Conservation (phyloP, 768 basidiomycete species). For the Trametes elegans region DNA sequence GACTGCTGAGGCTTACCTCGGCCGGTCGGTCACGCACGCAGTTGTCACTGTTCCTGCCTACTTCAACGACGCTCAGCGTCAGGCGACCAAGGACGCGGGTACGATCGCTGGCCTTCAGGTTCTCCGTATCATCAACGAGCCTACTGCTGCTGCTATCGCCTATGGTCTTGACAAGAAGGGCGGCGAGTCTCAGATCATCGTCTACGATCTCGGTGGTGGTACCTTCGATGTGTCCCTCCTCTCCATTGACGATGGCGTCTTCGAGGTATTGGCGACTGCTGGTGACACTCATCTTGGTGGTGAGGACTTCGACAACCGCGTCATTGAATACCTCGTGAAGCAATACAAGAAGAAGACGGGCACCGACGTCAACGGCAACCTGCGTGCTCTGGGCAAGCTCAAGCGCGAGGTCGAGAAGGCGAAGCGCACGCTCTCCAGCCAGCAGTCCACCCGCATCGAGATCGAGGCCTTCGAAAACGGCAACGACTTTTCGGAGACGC, state of each 20-base stretch:
- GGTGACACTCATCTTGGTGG: slow-evolving; percentile 66
- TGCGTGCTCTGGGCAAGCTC: slow-evolving; percentile 66
- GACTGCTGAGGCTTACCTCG: slow-evolving; percentile 97
- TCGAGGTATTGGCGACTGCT: slow-evolving; percentile 57
- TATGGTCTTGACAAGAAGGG: slow-evolving; percentile 97
- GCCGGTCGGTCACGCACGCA: slow-evolving; percentile 93
- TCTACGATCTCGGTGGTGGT: slow-evolving; percentile 98
- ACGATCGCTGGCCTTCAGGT: slow-evolving; percentile 92
- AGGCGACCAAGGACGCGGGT: slow-evolving; percentile 98
- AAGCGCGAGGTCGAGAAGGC: slow-evolving; percentile 73
- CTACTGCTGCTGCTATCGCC: slow-evolving; percentile 95
- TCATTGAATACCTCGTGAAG: slow-evolving; percentile 69
- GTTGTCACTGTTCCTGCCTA: slow-evolving; percentile 98
- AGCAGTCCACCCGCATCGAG: slow-evolving; percentile 89
- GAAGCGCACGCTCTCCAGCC: slow-evolving; percentile 77
- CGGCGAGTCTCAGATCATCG: slow-evolving; percentile 92
- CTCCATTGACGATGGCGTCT: slow-evolving; percentile 60
- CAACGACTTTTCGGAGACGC: slow-evolving; percentile 95
- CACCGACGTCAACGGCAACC: slow-evolving; percentile 55
- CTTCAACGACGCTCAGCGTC: slow-evolving; percentile 99
- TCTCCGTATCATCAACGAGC: slow-evolving; percentile 97
- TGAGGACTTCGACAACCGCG: slow-evolving; percentile 71
- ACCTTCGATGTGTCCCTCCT: slow-evolving; percentile 98
- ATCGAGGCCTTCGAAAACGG: slow-evolving; percentile 96
- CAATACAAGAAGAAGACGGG: slow-evolving; percentile 69